phyloP scores from a whole-genome alignment of 495 filamentous ascomycete species.

The Annulohypoxylon moriforme region DNA sequence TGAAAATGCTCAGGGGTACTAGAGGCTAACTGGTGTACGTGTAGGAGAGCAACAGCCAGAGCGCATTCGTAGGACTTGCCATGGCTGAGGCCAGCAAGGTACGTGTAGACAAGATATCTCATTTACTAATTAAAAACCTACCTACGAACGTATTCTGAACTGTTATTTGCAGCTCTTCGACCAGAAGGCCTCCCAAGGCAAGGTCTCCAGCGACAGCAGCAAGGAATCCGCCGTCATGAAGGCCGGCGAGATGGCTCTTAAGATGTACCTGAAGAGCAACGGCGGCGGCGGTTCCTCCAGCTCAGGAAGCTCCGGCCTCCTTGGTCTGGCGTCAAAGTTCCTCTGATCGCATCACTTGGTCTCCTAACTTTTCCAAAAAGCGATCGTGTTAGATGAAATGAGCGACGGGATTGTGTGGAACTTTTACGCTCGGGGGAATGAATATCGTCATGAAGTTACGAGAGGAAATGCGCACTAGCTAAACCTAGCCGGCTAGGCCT shows the following conservation, averaged over 20 bases:
- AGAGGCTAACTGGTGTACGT: neutral
- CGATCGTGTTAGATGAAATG: neutral
- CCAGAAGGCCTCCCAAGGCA: conserved; percentile 58
- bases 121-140: neutral
- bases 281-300: conserved; percentile 39
- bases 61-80: conserved; percentile 63
- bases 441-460: neutral
- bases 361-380: neutral
- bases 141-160: conserved; percentile 7
- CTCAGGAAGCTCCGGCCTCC: conserved; percentile 38
- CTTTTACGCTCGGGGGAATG: neutral
- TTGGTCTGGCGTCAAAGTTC: conserved; percentile 58
- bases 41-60: conserved; percentile 50
- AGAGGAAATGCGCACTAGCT: neutral
- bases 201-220: conserved; percentile 56
- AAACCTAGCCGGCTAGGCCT: conserved; percentile 5
- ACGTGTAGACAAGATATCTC: conserved; percentile 18
- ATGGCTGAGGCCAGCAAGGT: conserved; percentile 65
- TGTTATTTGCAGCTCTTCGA: conserved; percentile 57
- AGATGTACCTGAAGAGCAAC: conserved; percentile 66
- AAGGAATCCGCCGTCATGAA: conserved; percentile 64
- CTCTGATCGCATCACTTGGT: conserved; percentile 19
- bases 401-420: neutral
- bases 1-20: no score
- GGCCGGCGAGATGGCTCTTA: conserved; percentile 65